These are phyloP conservation scores for Claviceps citrina DNA, from an alignment of 2,329 filamentous ascomycete genomes.

Conservation along the genomic window DNA sequence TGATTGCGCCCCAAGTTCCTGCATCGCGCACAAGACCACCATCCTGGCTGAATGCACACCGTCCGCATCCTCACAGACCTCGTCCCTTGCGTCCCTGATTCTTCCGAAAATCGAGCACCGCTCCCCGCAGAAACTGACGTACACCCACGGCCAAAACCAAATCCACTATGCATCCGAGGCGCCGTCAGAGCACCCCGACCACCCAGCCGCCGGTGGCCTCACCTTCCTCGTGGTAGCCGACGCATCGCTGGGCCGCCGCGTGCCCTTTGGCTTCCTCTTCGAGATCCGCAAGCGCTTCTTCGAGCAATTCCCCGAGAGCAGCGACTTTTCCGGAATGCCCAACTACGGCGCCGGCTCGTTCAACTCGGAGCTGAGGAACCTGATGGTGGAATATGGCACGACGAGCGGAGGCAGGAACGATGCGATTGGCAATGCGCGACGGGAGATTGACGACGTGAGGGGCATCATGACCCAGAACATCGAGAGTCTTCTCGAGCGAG, in stretches of 20 bases:
- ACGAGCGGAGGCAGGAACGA: conserved; percentile 62
- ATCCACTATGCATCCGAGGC: conserved; percentile 92
- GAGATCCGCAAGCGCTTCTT: conserved; percentile 86
- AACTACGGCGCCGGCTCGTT: conserved; percentile 84
- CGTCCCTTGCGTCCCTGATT: conserved; percentile 79
- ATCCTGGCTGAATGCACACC: conserved; percentile 89
- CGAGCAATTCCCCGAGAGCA: conserved; percentile 45
- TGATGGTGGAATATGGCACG: conserved; percentile 77
- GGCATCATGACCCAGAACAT: conserved; percentile 96
- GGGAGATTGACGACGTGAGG: conserved; percentile 81
- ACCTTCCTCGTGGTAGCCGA: conserved; percentile 87
- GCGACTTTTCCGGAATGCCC: conserved; percentile 63
- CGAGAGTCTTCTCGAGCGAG: conserved; percentile 72
- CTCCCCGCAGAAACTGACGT: conserved; percentile 74
- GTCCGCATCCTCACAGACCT: conserved; percentile 66
- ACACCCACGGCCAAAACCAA: conserved; percentile 79
- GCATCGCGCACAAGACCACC: conserved; percentile 84
- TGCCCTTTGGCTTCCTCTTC: conserved; percentile 83
- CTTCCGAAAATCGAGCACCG: conserved; percentile 85
- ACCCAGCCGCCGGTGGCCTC: conserved; percentile 57
- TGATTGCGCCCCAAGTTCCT: conserved; percentile 41
- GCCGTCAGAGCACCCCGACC: conserved; percentile 45
- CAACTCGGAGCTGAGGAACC: conserved; percentile 58
- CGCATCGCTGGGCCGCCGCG: conserved; percentile 63
- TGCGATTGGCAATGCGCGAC: conserved; percentile 66